Percentiles rank a stretch among this genome's conserved stretches.
phyloP scores from a whole-genome alignment of 2,329 filamentous ascomycete species.

The Colletotrichum camelliae region DNA sequence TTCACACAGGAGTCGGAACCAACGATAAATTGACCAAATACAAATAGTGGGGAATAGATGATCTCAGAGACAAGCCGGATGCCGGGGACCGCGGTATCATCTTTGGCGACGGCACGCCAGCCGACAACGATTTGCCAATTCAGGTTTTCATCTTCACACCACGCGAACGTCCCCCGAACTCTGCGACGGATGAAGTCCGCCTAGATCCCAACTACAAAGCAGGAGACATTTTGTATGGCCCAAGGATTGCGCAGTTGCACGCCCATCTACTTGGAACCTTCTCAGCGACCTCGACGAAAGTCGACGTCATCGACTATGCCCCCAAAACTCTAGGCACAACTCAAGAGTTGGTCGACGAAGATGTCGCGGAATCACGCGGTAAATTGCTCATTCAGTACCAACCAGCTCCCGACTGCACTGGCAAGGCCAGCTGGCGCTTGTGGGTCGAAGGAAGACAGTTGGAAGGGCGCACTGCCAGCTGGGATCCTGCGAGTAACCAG shows the following conservation, averaged over 20 bases:
- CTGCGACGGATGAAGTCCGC: background rate
- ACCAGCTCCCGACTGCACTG: background rate
- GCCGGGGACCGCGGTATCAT: background rate
- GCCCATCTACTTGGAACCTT: background rate
- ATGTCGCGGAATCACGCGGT: background rate
- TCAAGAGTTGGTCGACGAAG: accelerated
- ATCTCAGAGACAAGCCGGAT: background rate
- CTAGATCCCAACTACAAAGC: background rate
- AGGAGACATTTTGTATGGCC: accelerated
- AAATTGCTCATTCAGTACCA: background rate
- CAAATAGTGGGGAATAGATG: background rate
- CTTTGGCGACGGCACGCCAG: background rate
- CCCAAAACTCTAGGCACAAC: no score
- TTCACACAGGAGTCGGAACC: background rate
- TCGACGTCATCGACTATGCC: background rate
- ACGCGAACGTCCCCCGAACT: background rate
- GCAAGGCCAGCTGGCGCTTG: background rate
- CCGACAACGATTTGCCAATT: background rate
- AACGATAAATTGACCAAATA: accelerated
- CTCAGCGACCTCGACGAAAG: no score
- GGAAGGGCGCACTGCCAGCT: constrained; percentile 22
- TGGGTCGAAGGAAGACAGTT: constrained; percentile 29
- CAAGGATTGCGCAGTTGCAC: background rate
- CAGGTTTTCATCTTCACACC: background rate
- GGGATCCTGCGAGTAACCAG: background rate